Evolutionary conservation across 257 asterid species (phyloP).

Genomic region (Solanum sitiens): DNA sequence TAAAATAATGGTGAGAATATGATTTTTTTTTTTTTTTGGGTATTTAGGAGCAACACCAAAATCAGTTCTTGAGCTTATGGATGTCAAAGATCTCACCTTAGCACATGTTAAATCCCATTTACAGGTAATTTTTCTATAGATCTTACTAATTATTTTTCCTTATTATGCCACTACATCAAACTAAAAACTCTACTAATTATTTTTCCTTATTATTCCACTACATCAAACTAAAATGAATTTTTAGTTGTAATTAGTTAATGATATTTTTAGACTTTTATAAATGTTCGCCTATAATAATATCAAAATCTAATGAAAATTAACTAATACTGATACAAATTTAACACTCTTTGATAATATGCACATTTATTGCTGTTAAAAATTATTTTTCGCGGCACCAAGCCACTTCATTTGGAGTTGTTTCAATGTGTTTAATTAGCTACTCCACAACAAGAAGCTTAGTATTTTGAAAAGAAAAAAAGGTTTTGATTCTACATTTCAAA

Average conservation of each 20-base stretch:
- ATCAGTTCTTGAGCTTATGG: slow-evolving; percentile 95
- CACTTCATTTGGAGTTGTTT: not conserved
- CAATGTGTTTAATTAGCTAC: not conserved
- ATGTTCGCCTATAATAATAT: too few species aligned
- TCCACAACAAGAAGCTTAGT: not conserved
- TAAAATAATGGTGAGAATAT: not conserved
- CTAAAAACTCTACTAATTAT: not conserved
- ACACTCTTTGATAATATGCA: too few species aligned
- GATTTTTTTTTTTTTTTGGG: not conserved
- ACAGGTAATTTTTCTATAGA: slow-evolving; percentile 38
- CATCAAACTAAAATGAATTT: too few species aligned
- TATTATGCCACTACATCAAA: not conserved
- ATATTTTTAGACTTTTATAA: too few species aligned
- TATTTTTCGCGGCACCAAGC: too few species aligned
- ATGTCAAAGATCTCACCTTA: slow-evolving; percentile 88
- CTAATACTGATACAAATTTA: too few species aligned
- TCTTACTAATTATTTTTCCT: not conserved
- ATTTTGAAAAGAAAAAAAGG: not conserved
- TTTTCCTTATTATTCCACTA: not conserved
- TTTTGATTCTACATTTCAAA: slow-evolving; percentile 31
- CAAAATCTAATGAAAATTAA: too few species aligned
- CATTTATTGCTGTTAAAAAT: too few species aligned
- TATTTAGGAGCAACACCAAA: slow-evolving; percentile 82
- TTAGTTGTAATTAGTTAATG: too few species aligned
- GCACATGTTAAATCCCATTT: slow-evolving; percentile 95